Percentiles rank a stretch among this genome's conserved stretches.
Evolutionary conservation across 2,329 filamentous ascomycete species (phyloP).

Genomic region (Claviceps paspali): DNA sequence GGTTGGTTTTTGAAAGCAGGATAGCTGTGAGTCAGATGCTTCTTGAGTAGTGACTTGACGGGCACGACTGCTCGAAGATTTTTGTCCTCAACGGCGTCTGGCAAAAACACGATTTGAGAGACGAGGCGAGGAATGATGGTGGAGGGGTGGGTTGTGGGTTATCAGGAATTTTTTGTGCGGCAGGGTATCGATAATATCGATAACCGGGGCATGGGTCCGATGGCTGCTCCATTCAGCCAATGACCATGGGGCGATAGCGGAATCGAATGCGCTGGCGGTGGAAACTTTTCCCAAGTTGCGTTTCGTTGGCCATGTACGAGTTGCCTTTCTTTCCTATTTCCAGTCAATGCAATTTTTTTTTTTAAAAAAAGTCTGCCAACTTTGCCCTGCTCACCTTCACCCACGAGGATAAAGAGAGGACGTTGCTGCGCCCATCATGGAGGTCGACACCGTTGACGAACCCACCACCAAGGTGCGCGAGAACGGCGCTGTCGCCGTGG

Average conservation of each 20-base stretch:
- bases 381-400: too few relatives aligned
- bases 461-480: conserved; percentile 23
- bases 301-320: too few relatives aligned
- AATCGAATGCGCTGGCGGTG: conserved; percentile 11
- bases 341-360: too few relatives aligned
- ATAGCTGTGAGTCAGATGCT: background rate
- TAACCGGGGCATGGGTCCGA: conserved; percentile 6
- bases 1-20: conserved; percentile 17
- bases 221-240: conserved; percentile 9
- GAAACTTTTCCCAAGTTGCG: conserved; percentile 15
- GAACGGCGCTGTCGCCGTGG: conserved; percentile 38
- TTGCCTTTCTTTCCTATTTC: too few relatives aligned
- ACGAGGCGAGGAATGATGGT: conserved; percentile 16
- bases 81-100: background rate
- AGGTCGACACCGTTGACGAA: conserved; percentile 21
- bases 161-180: conserved; percentile 24
- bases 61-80: background rate
- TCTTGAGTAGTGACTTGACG: too few relatives aligned
- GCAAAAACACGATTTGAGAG: too few relatives aligned
- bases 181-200: conserved; percentile 18
- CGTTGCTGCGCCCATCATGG: conserved; percentile 16
- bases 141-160: conserved; percentile 23
- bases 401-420: too few relatives aligned
- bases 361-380: too few relatives aligned
- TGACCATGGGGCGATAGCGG: conserved; percentile 13